Conservation (phyloP, 2,329 filamentous ascomycete species). For the Monilinia polystroma region DNA sequence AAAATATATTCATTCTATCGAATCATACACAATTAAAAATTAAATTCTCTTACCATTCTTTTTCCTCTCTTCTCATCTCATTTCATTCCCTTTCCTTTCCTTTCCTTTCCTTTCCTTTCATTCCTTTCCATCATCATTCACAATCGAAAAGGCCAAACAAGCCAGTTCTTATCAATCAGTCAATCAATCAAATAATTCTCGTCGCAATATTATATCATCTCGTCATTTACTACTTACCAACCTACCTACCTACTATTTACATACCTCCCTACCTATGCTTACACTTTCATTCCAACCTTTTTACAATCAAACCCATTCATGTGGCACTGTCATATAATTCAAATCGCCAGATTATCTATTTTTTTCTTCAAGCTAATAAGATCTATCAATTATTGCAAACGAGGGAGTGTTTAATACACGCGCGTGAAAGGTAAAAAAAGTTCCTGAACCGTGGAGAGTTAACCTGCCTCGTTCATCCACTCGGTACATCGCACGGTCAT, state of each 20-base stretch:
- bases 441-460: slow-evolving; percentile 4
- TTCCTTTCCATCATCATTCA: too few relatives aligned
- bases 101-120: too few relatives aligned
- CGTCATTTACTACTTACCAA: not conserved
- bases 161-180: not conserved
- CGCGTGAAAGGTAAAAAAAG: slow-evolving; percentile 7
- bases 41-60: too few relatives aligned
- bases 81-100: too few relatives aligned
- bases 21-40: too few relatives aligned
- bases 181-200: not conserved
- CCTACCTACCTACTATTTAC: not conserved
- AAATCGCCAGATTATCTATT: not conserved
- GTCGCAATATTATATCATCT: not conserved
- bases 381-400: not conserved
- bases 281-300: not conserved
- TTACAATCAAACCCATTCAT: not conserved
- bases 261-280: not conserved
- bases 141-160: too few relatives aligned
- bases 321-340: not conserved
- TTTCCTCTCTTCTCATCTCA: too few relatives aligned
- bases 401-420: slow-evolving; percentile 7
- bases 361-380: not conserved
- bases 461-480: slow-evolving; percentile 4
- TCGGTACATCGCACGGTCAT: slow-evolving; percentile 24
- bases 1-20: too few relatives aligned